Conservation (phyloP, 163 green algal species). For the Coccomyxa subellipsoidea region DNA sequence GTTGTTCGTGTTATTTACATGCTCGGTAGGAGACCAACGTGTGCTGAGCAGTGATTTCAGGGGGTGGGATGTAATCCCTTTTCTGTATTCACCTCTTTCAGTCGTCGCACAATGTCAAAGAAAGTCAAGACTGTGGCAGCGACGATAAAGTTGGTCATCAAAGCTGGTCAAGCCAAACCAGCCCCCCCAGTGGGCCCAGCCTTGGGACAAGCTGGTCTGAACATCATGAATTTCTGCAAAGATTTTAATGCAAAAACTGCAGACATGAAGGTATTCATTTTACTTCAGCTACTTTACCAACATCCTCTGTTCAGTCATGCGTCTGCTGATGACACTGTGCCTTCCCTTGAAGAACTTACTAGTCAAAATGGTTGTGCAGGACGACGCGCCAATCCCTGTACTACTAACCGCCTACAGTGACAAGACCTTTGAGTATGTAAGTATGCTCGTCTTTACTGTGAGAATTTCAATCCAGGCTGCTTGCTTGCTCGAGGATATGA, state of each 20-base stretch:
- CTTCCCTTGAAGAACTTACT: not conserved
- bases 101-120: too few species aligned
- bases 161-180: slow-evolving; percentile 82
- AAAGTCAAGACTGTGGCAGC: slow-evolving; percentile 45
- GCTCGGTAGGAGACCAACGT: too few species aligned
- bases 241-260: slow-evolving; percentile 94
- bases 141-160: slow-evolving; percentile 78
- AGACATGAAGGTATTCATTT: slow-evolving; percentile 72
- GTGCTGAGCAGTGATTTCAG: too few species aligned
- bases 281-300: slow-evolving; percentile 21
- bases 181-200: slow-evolving; percentile 67
- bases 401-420: slow-evolving; percentile 82
- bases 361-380: slow-evolving; percentile 19
- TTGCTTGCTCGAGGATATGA: too few species aligned
- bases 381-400: slow-evolving; percentile 67
- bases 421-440: slow-evolving; percentile 77
- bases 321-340: too few species aligned
- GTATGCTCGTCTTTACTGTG: too few species aligned
- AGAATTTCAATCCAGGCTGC: too few species aligned
- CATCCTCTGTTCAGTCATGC: slow-evolving; percentile 14
- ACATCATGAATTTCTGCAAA: slow-evolving; percentile 94
- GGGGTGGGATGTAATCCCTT: too few species aligned
- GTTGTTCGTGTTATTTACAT: too few species aligned
- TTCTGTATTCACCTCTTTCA: too few species aligned
- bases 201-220: slow-evolving; percentile 78